phyloP scores from a whole-genome alignment of 1,284 basidiomycete species.

The Coniferiporia weirii region DNA sequence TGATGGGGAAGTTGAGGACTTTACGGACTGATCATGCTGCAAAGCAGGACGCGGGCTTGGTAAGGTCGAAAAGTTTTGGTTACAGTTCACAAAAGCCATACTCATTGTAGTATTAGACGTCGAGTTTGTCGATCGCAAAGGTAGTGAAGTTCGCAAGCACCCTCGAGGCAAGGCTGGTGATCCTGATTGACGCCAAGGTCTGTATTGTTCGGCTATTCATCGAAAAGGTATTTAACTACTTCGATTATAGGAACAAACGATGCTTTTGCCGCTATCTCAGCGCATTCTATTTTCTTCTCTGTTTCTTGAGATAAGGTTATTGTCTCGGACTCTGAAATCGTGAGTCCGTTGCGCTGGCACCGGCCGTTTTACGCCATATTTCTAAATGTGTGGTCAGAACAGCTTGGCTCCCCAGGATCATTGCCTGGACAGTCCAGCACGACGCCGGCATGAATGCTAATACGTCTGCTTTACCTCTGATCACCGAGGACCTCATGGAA shows the following conservation, averaged over 20 bases:
- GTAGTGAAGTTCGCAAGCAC: conserved; percentile 46
- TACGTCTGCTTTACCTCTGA: conserved; percentile 22
- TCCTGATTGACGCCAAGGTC: conserved; percentile 61
- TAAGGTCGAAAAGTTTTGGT: background rate
- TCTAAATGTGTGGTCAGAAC: conserved; percentile 34
- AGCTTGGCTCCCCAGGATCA: conserved; percentile 48
- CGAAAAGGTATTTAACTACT: background rate
- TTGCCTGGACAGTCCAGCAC: conserved; percentile 48
- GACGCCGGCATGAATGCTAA: conserved; percentile 19
- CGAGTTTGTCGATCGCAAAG: conserved; percentile 32
- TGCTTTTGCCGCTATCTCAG: conserved; percentile 47
- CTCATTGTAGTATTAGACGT: conserved; percentile 23
- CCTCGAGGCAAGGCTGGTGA: conserved; percentile 54
- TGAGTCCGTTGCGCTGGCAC: conserved; percentile 30
- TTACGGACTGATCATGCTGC: conserved; percentile 29
- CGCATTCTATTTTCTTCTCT: conserved; percentile 52
- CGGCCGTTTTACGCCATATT: background rate
- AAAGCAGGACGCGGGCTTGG: conserved; percentile 31
- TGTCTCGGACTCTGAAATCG: conserved; percentile 57
- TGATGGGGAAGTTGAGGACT: conserved; percentile 49
- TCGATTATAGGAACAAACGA: conserved; percentile 44
- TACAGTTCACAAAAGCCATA: background rate
- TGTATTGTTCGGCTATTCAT: conserved; percentile 9
- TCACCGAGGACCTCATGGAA: conserved; percentile 34
- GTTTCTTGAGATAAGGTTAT: conserved; percentile 55